Percentiles rank a stretch among this genome's conserved stretches.
These are phyloP conservation scores for Fusarium sp. DNA, from an alignment of 2,329 filamentous ascomycete species.

Conservation along the genomic window DNA sequence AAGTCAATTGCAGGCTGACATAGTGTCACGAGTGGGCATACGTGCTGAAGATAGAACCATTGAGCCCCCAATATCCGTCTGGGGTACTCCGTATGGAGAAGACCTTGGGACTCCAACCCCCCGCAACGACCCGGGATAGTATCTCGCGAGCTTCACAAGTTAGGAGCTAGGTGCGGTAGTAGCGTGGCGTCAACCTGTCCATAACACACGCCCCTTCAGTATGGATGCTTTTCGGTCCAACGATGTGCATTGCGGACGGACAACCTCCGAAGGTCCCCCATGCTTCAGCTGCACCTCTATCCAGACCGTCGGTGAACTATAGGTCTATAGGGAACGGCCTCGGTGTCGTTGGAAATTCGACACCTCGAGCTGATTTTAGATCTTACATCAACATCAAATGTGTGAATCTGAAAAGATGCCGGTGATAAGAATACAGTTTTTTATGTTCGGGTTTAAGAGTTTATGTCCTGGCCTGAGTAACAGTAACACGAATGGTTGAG, in stretches of 20 bases:
- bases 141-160: slow-evolving; percentile 28
- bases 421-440: slow-evolving; percentile 3
- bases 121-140: slow-evolving; percentile 20
- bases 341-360: slow-evolving; percentile 16
- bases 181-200: slow-evolving; percentile 24
- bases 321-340: slow-evolving; percentile 28
- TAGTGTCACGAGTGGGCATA: background rate
- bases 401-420: background rate
- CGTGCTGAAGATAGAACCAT: background rate
- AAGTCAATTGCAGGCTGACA: slow-evolving; percentile 4
- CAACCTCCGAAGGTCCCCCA: slow-evolving; percentile 41
- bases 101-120: slow-evolving; percentile 20
- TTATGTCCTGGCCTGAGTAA: slow-evolving; percentile 2
- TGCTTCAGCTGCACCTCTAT: slow-evolving; percentile 22
- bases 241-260: slow-evolving; percentile 28
- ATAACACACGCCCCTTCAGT: slow-evolving; percentile 27
- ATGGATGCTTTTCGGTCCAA: slow-evolving; percentile 15
- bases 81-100: slow-evolving; percentile 32
- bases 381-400: slow-evolving; percentile 27
- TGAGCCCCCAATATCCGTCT: slow-evolving; percentile 27
- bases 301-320: slow-evolving; percentile 32
- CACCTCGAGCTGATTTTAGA: slow-evolving; percentile 25
- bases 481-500: slow-evolving; percentile 35
- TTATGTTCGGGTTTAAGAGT: slow-evolving; percentile 34
- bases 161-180: slow-evolving; percentile 4